A percentile compares a stretch with the other conserved stretches of the same genome.
phyloP scores from a whole-genome alignment of 78 protist genomes.

The Pelomyxa schiedti region DNA sequence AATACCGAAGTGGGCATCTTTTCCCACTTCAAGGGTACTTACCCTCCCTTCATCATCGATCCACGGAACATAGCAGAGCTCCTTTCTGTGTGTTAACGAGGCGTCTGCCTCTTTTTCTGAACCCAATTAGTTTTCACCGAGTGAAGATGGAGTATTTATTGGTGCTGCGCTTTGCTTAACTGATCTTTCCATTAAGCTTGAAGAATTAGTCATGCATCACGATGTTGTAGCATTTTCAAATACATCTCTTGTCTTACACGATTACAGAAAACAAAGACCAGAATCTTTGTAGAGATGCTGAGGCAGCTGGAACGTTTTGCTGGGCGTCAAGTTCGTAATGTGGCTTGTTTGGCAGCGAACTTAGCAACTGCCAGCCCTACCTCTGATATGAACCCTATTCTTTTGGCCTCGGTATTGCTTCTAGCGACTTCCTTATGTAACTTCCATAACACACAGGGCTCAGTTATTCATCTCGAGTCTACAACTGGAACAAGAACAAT shows the following conservation, averaged over 20 bases:
- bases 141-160: neutral
- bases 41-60: conserved; percentile 16
- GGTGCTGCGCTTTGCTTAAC: conserved; percentile 32
- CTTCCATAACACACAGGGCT: no score
- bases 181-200: no score
- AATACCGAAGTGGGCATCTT: conserved; percentile 71
- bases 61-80: conserved; percentile 42
- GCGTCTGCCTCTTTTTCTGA: conserved; percentile 28
- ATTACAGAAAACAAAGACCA: no score
- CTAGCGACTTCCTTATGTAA: no score
- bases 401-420: conserved; percentile 51
- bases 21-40: conserved; percentile 32
- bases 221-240: no score
- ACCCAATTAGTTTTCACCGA: conserved; percentile 23
- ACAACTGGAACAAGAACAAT: no score
- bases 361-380: conserved; percentile 75
- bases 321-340: conserved; percentile 76
- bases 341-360: conserved; percentile 72
- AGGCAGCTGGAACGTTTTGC: conserved; percentile 75
- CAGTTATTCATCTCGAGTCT: no score
- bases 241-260: no score
- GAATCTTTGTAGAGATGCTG: no score
- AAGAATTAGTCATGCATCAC: no score
- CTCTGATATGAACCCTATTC: conserved; percentile 73
- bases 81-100: neutral